These are phyloP conservation scores for Betula pendula DNA, from an alignment of 306 rosid genomes.

Conservation along the genomic window DNA sequence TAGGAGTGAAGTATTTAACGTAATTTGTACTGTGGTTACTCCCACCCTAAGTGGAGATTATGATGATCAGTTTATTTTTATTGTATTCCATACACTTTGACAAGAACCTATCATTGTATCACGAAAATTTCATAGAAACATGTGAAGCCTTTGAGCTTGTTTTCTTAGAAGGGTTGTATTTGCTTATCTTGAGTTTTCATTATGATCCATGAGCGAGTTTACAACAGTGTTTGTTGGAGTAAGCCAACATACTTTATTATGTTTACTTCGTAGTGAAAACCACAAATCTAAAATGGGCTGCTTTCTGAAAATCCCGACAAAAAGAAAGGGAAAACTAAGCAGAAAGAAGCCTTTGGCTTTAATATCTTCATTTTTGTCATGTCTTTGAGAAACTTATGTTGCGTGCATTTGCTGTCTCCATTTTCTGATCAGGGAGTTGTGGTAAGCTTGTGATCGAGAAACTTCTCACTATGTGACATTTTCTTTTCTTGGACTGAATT, in stretches of 20 bases:
- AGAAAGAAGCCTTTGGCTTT: not conserved
- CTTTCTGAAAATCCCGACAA: no score
- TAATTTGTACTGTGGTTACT: no score
- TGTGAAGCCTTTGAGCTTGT: no score
- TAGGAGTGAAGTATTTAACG: no score
- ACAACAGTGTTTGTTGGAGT: not conserved
- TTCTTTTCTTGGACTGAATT: slow-evolving; percentile 26
- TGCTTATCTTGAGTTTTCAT: not conserved
- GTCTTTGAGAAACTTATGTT: not conserved
- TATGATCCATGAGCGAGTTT: not conserved
- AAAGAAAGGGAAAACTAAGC: not conserved
- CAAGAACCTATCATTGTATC: no score
- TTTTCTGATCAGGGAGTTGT: not conserved
- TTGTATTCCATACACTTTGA: no score
- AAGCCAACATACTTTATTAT: no score
- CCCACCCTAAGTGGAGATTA: no score
- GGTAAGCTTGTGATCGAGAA: slow-evolving; percentile 7
- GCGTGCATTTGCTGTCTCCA: not conserved
- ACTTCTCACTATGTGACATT: not conserved
- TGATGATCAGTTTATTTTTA: no score
- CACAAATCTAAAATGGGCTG: no score
- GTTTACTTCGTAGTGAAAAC: no score
- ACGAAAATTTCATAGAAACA: no score
- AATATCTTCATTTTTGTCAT: not conserved
- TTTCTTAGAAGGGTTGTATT: not conserved